phyloP scores from a whole-genome alignment of 2,329 filamentous ascomycete genomes.

The Ceratocystis colombiana region DNA sequence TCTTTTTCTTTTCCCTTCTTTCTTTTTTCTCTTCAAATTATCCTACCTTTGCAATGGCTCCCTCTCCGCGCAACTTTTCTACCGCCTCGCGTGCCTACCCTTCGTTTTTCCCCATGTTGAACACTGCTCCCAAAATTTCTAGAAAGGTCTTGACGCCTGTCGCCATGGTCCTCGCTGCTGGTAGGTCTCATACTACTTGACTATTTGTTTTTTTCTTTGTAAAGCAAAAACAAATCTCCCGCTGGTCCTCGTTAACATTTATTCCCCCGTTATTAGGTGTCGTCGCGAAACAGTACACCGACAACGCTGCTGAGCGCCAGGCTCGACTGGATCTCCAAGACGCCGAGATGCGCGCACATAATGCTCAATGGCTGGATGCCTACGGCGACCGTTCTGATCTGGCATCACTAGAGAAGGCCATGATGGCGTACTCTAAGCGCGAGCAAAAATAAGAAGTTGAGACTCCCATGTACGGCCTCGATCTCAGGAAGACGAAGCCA shows the following conservation, averaged over 20 bases:
- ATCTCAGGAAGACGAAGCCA: slow-evolving; percentile 2
- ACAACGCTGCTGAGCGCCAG: slow-evolving; percentile 26
- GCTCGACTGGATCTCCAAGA: slow-evolving; percentile 33
- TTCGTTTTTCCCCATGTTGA: slow-evolving; percentile 30
- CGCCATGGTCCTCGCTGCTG: slow-evolving; percentile 31
- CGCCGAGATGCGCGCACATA: slow-evolving; percentile 33
- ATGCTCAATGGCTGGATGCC: slow-evolving; percentile 40
- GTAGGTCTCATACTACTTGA: slow-evolving; percentile 26
- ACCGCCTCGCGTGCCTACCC: slow-evolving; percentile 30
- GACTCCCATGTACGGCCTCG: background rate
- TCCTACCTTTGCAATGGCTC: slow-evolving; percentile 23
- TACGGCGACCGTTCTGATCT: slow-evolving; percentile 43
- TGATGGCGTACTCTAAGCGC: slow-evolving; percentile 38
- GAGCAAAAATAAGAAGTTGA: slow-evolving; percentile 18
- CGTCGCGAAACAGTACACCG: slow-evolving; percentile 22
- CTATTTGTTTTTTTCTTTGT: background rate
- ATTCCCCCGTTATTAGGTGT: slow-evolving; percentile 4
- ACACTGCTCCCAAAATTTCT: slow-evolving; percentile 26
- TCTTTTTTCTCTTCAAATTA: background rate
- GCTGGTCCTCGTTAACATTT: background rate
- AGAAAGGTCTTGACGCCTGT: slow-evolving; percentile 29
- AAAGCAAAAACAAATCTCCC: too few relatives aligned
- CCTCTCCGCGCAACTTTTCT: slow-evolving; percentile 28
- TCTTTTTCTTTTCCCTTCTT: background rate
- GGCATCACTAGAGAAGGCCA: slow-evolving; percentile 40